Conservation (phyloP, 768 basidiomycete species). For the Fomitopsis serialis region DNA sequence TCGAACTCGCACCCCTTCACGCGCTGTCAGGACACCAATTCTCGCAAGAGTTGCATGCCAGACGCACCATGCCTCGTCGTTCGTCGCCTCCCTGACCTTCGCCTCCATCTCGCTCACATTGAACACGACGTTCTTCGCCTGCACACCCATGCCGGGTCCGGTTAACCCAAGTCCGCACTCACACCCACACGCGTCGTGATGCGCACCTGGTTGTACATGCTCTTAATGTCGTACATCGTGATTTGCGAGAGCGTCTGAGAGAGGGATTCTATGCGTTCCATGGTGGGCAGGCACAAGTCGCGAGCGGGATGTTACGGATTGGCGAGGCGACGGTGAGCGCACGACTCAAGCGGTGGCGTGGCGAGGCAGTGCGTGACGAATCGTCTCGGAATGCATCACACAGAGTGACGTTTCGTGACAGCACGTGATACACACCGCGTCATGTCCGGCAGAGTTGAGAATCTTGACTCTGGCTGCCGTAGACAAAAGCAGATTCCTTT, state of each 20-base stretch:
- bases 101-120: slow-evolving; percentile 97
- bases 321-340: background rate
- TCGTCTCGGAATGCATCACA: too few species aligned
- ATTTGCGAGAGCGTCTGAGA: slow-evolving; percentile 73
- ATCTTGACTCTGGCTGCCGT: too few species aligned
- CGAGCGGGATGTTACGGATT: background rate
- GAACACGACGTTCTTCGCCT: slow-evolving; percentile 96
- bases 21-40: background rate
- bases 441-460: too few species aligned
- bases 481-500: too few species aligned
- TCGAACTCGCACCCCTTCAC: slow-evolving; percentile 92
- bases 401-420: too few species aligned
- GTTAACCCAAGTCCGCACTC: background rate
- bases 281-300: slow-evolving; percentile 30
- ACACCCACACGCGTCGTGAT: background rate
- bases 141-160: background rate
- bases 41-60: too few species aligned
- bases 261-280: slow-evolving; percentile 79
- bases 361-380: background rate
- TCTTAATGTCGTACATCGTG: slow-evolving; percentile 90
- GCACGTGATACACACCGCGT: too few species aligned
- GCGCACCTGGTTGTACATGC: slow-evolving; percentile 88
- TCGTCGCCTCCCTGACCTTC: slow-evolving; percentile 94
- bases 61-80: slow-evolving; percentile 90
- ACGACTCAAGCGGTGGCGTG: background rate